Evolutionary conservation across 2,329 filamentous ascomycete genomes (phyloP).

Genomic region (Sporothrix pseudoabietina): DNA sequence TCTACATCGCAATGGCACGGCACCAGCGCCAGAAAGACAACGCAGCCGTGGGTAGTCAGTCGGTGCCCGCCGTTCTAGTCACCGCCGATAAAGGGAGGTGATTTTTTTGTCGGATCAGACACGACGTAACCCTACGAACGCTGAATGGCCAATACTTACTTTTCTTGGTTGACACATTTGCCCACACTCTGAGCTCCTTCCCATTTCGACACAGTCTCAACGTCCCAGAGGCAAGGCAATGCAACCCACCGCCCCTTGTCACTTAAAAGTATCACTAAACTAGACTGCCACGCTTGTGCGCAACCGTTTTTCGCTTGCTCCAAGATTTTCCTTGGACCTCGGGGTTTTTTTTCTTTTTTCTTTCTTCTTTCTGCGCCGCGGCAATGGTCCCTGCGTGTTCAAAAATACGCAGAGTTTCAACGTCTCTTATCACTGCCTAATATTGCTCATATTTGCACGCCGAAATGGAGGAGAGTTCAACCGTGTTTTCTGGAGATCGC

Average conservation of each 20-base stretch:
- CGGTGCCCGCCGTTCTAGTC: neutral
- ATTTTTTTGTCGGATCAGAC: neutral
- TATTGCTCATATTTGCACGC: neutral
- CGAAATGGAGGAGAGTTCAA: neutral
- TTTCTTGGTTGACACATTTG: neutral
- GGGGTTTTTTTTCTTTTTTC: neutral
- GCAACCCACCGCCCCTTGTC: neutral
- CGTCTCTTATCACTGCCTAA: neutral
- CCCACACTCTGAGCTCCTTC: slow-evolving; percentile 17
- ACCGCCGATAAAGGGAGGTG: neutral
- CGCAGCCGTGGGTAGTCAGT: neutral
- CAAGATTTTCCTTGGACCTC: neutral
- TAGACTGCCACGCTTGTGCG: neutral
- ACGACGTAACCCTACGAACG: neutral
- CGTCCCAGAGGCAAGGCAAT: neutral
- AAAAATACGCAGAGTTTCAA: slow-evolving; percentile 15
- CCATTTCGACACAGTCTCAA: slow-evolving; percentile 19
- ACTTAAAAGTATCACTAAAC: slow-evolving; percentile 4
- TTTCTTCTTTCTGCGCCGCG: neutral
- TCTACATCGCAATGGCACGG: neutral
- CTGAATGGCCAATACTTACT: neutral
- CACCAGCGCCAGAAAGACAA: slow-evolving; percentile 13
- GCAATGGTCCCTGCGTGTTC: neutral
- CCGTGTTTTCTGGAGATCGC: neutral
- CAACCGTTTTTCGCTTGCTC: neutral